phyloP scores from a whole-genome alignment of 805 yeast genomes.

The Schwanniomyces pseudopolymorphus region DNA sequence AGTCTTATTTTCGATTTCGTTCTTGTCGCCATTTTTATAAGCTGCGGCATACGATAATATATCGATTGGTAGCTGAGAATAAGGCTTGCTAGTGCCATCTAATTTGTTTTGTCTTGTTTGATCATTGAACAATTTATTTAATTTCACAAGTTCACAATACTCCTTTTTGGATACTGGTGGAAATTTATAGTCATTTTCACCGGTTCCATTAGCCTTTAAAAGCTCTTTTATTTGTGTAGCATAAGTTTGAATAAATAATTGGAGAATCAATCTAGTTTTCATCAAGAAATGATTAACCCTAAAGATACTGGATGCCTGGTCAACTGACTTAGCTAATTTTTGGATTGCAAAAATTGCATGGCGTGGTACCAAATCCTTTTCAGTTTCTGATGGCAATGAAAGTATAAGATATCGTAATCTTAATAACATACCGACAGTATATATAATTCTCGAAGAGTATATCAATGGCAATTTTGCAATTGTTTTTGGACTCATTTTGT shows the following conservation, averaged over 20 bases:
- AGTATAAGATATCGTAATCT: constrained; percentile 56
- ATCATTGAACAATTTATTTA: constrained; percentile 1
- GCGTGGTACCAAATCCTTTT: constrained; percentile 47
- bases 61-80: constrained; percentile 35
- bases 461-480: constrained; percentile 58
- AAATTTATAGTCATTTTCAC: constrained; percentile 20
- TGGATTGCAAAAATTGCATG: constrained; percentile 39
- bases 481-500: constrained; percentile 42
- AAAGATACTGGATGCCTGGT: constrained; percentile 23
- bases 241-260: constrained; percentile 61
- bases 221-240: constrained; percentile 49
- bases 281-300: constrained; percentile 49
- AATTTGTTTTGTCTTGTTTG: neutral
- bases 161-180: constrained; percentile 15
- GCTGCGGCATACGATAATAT: constrained; percentile 43
- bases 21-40: constrained; percentile 19
- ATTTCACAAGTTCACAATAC: constrained; percentile 17
- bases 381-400: constrained; percentile 47
- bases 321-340: constrained; percentile 24
- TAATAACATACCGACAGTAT: constrained; percentile 63
- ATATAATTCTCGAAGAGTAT: constrained; percentile 56
- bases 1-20: neutral
- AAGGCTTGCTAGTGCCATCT: constrained; percentile 6
- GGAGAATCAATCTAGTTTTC: constrained; percentile 55
- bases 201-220: constrained; percentile 17